phyloP scores from a whole-genome alignment of 2,329 filamentous ascomycete genomes.

The Claviceps maximensis region DNA sequence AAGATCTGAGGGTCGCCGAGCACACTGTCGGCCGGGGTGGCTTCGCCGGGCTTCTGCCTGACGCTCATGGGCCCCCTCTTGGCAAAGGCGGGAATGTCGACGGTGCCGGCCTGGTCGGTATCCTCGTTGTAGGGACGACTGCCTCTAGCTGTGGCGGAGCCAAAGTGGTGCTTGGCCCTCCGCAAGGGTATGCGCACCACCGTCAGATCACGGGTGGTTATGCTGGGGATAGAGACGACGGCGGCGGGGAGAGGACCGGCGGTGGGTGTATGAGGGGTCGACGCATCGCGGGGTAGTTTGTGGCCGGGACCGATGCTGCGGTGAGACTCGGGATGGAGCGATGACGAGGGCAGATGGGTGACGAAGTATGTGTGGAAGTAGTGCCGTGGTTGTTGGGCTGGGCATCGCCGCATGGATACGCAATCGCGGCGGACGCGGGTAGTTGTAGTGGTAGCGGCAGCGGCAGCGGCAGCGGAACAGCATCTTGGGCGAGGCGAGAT shows the following conservation, averaged over 20 bases:
- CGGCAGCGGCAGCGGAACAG: not conserved
- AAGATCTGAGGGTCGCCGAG: slow-evolving; percentile 91
- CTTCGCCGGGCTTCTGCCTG: slow-evolving; percentile 39
- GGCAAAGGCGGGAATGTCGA: slow-evolving; percentile 86
- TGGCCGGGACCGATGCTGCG: slow-evolving; percentile 54
- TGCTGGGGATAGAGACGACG: slow-evolving; percentile 45
- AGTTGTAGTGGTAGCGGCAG: too few relatives aligned
- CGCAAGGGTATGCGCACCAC: slow-evolving; percentile 89
- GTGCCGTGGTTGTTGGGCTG: slow-evolving; percentile 5
- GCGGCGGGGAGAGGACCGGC: slow-evolving; percentile 42
- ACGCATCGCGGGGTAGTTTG: slow-evolving; percentile 75
- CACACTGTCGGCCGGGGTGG: slow-evolving; percentile 59
- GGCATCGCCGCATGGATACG: not conserved
- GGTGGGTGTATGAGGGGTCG: slow-evolving; percentile 56
- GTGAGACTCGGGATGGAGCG: slow-evolving; percentile 75
- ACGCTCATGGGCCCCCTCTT: slow-evolving; percentile 60
- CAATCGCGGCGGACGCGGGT: not conserved
- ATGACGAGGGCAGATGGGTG: slow-evolving; percentile 86
- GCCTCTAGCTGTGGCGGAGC: slow-evolving; percentile 64
- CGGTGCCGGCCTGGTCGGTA: slow-evolving; percentile 82
- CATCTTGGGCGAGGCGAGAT: not conserved
- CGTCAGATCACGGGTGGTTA: slow-evolving; percentile 62
- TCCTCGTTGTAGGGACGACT: slow-evolving; percentile 88
- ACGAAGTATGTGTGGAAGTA: slow-evolving; percentile 94
- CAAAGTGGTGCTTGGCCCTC: slow-evolving; percentile 93